Evolutionary conservation across 768 basidiomycete species (phyloP), one percentile per base, ranked within the genome.

Genomic region (Leccinellum rugosiceps): DNA sequence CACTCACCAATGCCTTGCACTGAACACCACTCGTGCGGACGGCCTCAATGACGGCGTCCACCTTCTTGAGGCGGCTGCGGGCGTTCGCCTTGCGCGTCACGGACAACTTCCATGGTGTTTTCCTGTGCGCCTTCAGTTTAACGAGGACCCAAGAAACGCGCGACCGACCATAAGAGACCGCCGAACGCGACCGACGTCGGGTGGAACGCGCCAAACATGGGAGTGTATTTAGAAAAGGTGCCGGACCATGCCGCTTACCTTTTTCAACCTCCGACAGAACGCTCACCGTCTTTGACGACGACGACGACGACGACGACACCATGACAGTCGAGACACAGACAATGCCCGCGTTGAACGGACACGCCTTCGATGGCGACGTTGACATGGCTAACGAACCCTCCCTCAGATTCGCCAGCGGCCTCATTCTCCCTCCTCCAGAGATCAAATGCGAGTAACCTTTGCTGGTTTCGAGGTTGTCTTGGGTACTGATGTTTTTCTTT

Each of bases 391-490:
- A 68, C 53, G 74, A 75, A 10, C 74, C 70, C 31, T 60, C 71
- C 21, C 63, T 61, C 61, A 80, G 89, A 67, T 93, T 90, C 68
- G 78, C 87, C 21, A 87, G 81, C 56, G 94, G 94, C 47, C 83
- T 98, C 66, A 98, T 98, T 75, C 87, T 95, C 25, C 96, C 96
- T 61, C 94, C 96, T 2, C 94, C 92, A 35, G 95, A 96, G 72
- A 94, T 98, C 66, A 93, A 96, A 80, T 87, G 94, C 87, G 64
- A 72, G 77, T 32, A 6, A 48, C 31, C 31, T 21, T 17, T 44
- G 3, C 31, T 56, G 28, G 54, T 38, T 32, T 10, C 11, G 6
- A 17, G 10, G n/a, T 19, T 17, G 34, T 15, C 48, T 55, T 32
- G n/a, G 15, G 44, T 50, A 32, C 58, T 64, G 50, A 67, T 38